These are phyloP conservation scores for Backusella liffmaniae DNA, from an alignment of 192 early-diverging fungal species.

Conservation along the genomic window DNA sequence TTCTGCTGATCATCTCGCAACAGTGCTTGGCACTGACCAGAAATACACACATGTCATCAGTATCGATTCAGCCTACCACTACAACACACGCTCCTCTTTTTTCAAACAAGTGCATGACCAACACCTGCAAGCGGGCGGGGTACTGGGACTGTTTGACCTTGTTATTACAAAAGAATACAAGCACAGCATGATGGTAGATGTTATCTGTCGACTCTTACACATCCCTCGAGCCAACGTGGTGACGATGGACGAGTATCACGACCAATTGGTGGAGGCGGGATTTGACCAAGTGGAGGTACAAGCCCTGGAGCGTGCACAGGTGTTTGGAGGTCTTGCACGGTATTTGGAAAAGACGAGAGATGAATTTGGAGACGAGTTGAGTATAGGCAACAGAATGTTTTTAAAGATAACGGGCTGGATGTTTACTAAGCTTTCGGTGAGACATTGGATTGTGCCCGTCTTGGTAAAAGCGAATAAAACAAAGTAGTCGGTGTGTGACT, in stretches of 20 bases:
- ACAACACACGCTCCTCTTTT: conserved; percentile 43
- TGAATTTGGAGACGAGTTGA: background rate
- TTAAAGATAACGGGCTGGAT: background rate
- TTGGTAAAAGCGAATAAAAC: conserved; percentile 21
- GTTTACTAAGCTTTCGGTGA: conserved; percentile 2
- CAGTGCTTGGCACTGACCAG: background rate
- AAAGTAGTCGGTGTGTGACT: background rate
- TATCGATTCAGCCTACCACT: conserved; percentile 52
- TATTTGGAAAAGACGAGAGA: conserved; percentile 25
- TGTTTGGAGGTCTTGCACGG: conserved; percentile 44
- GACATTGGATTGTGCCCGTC: conserved; percentile 20
- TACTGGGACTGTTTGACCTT: conserved; percentile 41
- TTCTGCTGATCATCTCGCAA: conserved; percentile 16
- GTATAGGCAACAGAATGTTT: background rate
- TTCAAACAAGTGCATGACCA: conserved; percentile 20
- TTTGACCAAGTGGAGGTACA: conserved; percentile 41
- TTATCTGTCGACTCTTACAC: conserved; percentile 27
- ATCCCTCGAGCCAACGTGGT: conserved; percentile 43
- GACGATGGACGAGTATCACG: conserved; percentile 34
- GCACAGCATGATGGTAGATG: conserved; percentile 16
- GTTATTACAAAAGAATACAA: conserved; percentile 14
- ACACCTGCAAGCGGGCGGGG: conserved; percentile 18
- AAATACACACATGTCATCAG: conserved; percentile 31
- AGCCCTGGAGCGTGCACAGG: conserved; percentile 25
- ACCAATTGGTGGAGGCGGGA: conserved; percentile 35